phyloP scores from a whole-genome alignment of 2,329 filamentous ascomycete species.

The Fusarium incarnatum region DNA sequence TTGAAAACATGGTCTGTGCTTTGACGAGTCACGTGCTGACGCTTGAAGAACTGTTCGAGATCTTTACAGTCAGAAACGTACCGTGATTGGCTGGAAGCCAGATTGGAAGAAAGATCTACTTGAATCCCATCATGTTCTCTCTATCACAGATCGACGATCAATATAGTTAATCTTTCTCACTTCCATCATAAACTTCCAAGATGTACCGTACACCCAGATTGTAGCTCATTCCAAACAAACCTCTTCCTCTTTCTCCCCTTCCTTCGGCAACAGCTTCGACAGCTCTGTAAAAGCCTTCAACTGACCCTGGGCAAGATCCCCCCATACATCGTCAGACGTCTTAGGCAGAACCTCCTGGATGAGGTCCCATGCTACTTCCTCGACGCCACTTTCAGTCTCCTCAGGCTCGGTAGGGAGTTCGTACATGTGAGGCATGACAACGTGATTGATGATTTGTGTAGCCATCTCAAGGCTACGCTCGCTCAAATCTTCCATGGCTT shows the following conservation, averaged over 20 bases:
- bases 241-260: constrained; percentile 15
- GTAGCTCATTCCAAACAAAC: neutral
- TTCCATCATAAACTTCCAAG: neutral
- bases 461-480: constrained; percentile 42
- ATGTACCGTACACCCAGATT: neutral
- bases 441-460: constrained; percentile 41
- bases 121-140: neutral
- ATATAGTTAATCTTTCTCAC: neutral
- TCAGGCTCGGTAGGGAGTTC: constrained; percentile 4
- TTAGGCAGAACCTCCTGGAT: constrained; percentile 44
- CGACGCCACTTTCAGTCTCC: constrained; percentile 43
- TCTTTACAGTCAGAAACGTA: neutral
- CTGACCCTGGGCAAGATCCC: constrained; percentile 45
- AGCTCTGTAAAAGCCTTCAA: constrained; percentile 44
- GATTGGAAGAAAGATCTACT: neutral
- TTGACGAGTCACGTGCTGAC: rapidly evolving
- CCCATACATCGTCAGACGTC: constrained; percentile 49
- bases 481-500: constrained; percentile 48
- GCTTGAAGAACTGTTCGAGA: neutral
- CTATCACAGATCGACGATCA: neutral
- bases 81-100: neutral
- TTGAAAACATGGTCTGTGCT: neutral
- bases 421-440: constrained; percentile 44
- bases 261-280: constrained; percentile 36
- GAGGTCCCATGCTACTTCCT: constrained; percentile 51